Percentiles rank a stretch among this genome's conserved stretches.
These are phyloP conservation scores for Thuidium tamariscinum DNA, from an alignment of 225 moss, liverwort and hornwort species.

Conservation along the genomic window DNA sequence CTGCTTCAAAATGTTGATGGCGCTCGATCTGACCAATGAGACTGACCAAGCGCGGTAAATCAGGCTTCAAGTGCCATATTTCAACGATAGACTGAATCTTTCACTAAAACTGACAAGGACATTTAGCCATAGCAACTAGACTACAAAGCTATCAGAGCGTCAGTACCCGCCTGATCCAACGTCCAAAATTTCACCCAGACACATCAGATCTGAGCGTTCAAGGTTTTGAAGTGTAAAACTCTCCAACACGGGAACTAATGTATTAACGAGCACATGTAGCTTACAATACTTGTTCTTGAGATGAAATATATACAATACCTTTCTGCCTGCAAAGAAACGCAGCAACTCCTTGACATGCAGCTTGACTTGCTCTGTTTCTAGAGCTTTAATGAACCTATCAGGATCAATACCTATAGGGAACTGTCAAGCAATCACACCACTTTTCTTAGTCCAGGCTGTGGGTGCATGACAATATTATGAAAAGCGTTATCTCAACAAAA, in stretches of 20 bases:
- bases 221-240: not conserved
- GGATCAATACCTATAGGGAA: conserved; percentile 99
- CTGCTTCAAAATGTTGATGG: not conserved
- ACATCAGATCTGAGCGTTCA: not conserved
- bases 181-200: not conserved
- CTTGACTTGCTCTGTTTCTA: conserved; percentile 88
- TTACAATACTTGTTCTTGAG: not conserved
- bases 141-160: not conserved
- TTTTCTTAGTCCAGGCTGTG: not conserved
- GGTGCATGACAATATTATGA: not conserved
- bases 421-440: conserved; percentile 27
- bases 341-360: conserved; percentile 72
- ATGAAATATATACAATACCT: conserved; percentile 17
- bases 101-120: not conserved
- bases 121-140: not conserved
- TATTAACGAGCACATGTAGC: not conserved
- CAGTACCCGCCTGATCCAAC: not conserved
- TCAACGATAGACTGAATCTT: not conserved
- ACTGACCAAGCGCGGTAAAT: not conserved
- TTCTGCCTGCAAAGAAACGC: conserved; percentile 75
- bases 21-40: not conserved
- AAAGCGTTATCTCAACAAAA: not conserved
- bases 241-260: not conserved
- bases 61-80: not conserved
- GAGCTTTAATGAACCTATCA: conserved; percentile 80